Evolutionary conservation across 75 land plant species (phyloP), one percentile per base, ranked within the genome.

Genomic region (Sequoiadendron giganteum): DNA sequence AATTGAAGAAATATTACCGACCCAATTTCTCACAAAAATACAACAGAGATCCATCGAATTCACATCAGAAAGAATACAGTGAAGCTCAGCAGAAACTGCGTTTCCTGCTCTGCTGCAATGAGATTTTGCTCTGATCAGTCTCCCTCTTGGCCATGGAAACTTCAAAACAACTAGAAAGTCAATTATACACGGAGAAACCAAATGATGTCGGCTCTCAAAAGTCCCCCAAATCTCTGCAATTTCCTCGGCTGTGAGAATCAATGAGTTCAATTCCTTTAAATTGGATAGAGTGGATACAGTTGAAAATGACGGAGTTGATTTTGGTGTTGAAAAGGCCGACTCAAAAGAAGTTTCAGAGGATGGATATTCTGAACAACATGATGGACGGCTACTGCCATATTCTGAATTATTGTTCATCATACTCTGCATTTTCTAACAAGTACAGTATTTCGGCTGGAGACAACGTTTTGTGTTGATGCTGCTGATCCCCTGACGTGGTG

Each of bases 361-460:
- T 40, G 83, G 28, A 43, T 18, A 6, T 39, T 40, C 82, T 40
- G 80, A 16, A 76, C 38, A 19, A 15, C 42, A 40, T 18, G 18
- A 79, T 8, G 39, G 42, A 14, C 48, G 48, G 83, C 47, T 43
- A 78, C 80, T 78, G 16, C 43, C 80, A 39, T 39, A 16, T 32
- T 34, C 32, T 73, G 77, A 73, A 73, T n/a, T 73, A 30, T 40
- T 40, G 42, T 40, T 40, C 3, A 36, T 32, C 2, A 36, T 34
- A 2, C 21, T 45, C 84, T 28, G 84, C 49, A 81, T 45, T 81
- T 81, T 42, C 47, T 45, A 81, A 78, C 11, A 39, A 32, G 48
- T 82, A 82, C 13, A 82, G 49, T 79, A 32, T 82, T 43, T 82
- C 9, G 84, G 84, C 82, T 19, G 82, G 45, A 39, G 45, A 79